Conservation (phyloP, 2,329 filamentous ascomycete species). For the Ophiosphaerella narmari region DNA sequence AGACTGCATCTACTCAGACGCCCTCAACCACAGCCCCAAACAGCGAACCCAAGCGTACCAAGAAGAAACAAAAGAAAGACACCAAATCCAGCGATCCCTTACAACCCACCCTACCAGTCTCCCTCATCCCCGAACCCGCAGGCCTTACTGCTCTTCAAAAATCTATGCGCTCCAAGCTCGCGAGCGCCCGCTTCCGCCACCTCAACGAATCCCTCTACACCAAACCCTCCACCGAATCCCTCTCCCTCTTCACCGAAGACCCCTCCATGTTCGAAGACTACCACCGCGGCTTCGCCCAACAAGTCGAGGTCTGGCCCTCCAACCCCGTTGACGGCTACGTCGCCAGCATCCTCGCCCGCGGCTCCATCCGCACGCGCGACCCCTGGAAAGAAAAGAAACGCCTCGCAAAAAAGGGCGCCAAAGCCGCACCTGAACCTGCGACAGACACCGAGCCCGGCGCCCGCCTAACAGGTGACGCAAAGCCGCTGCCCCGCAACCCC, state of each 20-base stretch:
- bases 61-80: slow-evolving; percentile 43
- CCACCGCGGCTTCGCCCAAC: slow-evolving; percentile 92
- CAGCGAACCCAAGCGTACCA: slow-evolving; percentile 34
- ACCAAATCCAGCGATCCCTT: slow-evolving; percentile 28
- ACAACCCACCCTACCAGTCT: slow-evolving; percentile 40
- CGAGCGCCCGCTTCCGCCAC: slow-evolving; percentile 94
- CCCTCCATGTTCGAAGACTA: slow-evolving; percentile 97
- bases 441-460: slow-evolving; percentile 10
- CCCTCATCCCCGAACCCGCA: slow-evolving; percentile 45
- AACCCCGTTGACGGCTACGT: slow-evolving; percentile 94
- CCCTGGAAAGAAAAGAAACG: slow-evolving; percentile 50
- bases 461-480: slow-evolving; percentile 25
- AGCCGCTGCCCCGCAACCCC: slow-evolving; percentile 71
- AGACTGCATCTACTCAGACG: slow-evolving; percentile 22
- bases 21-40: slow-evolving; percentile 12
- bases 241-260: slow-evolving; percentile 78
- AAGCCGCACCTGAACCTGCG: slow-evolving; percentile 12
- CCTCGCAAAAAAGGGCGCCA: slow-evolving; percentile 31
- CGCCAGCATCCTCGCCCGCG: slow-evolving; percentile 69
- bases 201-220: slow-evolving; percentile 98
- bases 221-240: slow-evolving; percentile 80
- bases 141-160: slow-evolving; percentile 91
- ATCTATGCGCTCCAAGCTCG: slow-evolving; percentile 91
- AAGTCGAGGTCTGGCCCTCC: slow-evolving; percentile 94
- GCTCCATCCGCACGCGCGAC: slow-evolving; percentile 52